phyloP scores from a whole-genome alignment of 2,329 filamentous ascomycete genomes.

The Bertia moriformis region DNA sequence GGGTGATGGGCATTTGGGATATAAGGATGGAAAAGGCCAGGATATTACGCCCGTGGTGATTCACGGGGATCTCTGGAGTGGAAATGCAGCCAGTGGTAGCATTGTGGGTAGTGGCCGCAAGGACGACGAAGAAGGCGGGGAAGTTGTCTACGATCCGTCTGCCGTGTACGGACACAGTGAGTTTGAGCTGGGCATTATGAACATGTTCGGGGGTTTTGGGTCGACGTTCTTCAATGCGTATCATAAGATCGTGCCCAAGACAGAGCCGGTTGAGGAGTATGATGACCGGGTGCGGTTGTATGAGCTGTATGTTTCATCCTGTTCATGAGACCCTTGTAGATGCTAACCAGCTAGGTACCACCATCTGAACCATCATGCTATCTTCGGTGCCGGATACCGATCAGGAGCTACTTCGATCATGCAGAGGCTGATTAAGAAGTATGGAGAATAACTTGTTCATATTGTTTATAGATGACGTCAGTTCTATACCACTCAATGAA shows the following conservation, averaged over 20 bases:
- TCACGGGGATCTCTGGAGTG: conserved; percentile 89
- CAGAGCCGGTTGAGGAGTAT: conserved; percentile 69
- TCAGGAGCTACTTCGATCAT: conserved; percentile 68
- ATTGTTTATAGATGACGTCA: neutral
- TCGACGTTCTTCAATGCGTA: conserved; percentile 63
- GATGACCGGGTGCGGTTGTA: conserved; percentile 72
- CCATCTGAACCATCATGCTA: conserved; percentile 72
- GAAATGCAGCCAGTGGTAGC: conserved; percentile 58
- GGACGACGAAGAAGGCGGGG: conserved; percentile 34
- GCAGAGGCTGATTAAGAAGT: conserved; percentile 58
- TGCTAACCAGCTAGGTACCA: conserved; percentile 48
- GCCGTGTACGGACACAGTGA: conserved; percentile 75
- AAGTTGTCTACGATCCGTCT: conserved; percentile 71
- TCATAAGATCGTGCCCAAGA: conserved; percentile 58
- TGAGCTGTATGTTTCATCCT: conserved; percentile 48
- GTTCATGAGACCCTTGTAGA: neutral
- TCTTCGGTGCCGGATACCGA: conserved; percentile 72
- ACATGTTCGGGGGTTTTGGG: conserved; percentile 86
- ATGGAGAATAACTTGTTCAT: conserved; percentile 25
- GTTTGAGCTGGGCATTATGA: conserved; percentile 87
- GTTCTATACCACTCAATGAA: too few species aligned
- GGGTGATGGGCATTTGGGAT: conserved; percentile 48
- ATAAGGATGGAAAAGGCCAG: conserved; percentile 24
- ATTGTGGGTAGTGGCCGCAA: conserved; percentile 29
- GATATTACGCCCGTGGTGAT: conserved; percentile 64